These are phyloP conservation scores for Melampsora larici-populina DNA, from an alignment of 1,284 basidiomycete genomes.

Conservation along the genomic window DNA sequence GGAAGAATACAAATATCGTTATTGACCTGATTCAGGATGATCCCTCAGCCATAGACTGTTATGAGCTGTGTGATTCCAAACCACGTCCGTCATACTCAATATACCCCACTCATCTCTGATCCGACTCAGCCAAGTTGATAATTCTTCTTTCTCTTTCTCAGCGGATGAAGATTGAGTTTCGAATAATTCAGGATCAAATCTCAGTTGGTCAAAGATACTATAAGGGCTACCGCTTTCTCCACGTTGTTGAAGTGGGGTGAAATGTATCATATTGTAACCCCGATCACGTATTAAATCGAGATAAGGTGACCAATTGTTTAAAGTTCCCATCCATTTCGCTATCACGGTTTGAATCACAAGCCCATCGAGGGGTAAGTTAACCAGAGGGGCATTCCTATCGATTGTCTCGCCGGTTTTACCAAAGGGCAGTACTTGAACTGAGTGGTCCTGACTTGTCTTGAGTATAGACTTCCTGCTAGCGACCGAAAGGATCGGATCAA, in stretches of 20 bases:
- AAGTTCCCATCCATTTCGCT: conserved; percentile 92
- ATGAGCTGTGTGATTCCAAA: conserved; percentile 90
- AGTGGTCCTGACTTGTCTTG: conserved; percentile 51
- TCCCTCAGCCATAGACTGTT: conserved; percentile 85
- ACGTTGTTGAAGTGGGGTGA: conserved; percentile 83
- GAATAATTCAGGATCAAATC: conserved; percentile 73
- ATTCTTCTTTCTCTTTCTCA: conserved; percentile 59
- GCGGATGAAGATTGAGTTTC: conserved; percentile 53
- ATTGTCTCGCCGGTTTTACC: conserved; percentile 57
- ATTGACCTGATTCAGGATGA: conserved; percentile 85
- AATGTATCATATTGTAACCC: conserved; percentile 86
- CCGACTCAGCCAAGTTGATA: conserved; percentile 65
- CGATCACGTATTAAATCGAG: conserved; percentile 76
- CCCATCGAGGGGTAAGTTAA: conserved; percentile 75
- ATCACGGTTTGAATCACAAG: conserved; percentile 80
- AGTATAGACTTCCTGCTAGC: conserved; percentile 72
- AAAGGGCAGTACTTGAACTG: conserved; percentile 56
- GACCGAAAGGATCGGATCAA: conserved; percentile 78
- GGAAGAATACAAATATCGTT: neutral
- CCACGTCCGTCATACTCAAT: conserved; percentile 83
- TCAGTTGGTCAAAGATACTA: conserved; percentile 78
- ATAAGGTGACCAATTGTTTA: conserved; percentile 70
- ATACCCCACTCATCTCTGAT: conserved; percentile 81
- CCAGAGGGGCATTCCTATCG: conserved; percentile 58
- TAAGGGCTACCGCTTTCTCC: conserved; percentile 85